Percentiles rank a stretch among this genome's conserved stretches.
phyloP scores from a whole-genome alignment of 352 stramenopile species.

The Phytopythium montanum region DNA sequence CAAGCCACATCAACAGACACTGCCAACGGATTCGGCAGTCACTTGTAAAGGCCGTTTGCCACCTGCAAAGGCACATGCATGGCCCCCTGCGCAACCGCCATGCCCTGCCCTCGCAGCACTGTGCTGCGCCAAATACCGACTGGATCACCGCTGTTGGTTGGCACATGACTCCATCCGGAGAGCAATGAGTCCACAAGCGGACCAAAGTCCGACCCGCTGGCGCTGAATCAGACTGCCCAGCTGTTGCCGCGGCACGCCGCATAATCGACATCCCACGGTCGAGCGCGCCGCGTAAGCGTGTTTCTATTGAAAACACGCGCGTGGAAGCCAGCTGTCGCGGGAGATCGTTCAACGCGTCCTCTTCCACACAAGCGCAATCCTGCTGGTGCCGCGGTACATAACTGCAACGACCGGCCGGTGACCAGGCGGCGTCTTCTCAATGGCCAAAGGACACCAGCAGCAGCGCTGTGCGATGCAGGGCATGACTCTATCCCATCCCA shows the following conservation, averaged over 20 bases:
- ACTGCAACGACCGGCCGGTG: neutral
- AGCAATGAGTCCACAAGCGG: no score
- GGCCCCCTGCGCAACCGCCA: neutral
- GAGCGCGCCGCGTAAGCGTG: neutral
- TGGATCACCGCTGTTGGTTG: no score
- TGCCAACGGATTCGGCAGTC: neutral
- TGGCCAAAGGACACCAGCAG: no score
- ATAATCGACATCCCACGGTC: neutral
- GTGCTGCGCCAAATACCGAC: no score
- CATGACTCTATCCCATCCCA: neutral
- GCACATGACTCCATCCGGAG: no score
- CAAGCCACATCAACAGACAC: neutral
- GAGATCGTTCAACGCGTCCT: slow-evolving; percentile 2
- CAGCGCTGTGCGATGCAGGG: no score
- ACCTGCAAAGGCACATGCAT: neutral
- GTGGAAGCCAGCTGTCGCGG: neutral
- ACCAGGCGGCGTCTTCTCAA: no score
- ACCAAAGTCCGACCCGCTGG: no score
- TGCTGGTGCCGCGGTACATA: neutral
- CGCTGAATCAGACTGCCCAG: neutral
- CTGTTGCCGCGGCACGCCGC: neutral
- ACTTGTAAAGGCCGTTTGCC: neutral
- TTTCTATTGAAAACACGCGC: neutral
- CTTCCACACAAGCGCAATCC: slow-evolving; percentile 1
- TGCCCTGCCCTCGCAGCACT: neutral